Base-by-base conservation (phyloP, 2,329 filamentous ascomycete species). In the Cladosporium sp. region DNA sequence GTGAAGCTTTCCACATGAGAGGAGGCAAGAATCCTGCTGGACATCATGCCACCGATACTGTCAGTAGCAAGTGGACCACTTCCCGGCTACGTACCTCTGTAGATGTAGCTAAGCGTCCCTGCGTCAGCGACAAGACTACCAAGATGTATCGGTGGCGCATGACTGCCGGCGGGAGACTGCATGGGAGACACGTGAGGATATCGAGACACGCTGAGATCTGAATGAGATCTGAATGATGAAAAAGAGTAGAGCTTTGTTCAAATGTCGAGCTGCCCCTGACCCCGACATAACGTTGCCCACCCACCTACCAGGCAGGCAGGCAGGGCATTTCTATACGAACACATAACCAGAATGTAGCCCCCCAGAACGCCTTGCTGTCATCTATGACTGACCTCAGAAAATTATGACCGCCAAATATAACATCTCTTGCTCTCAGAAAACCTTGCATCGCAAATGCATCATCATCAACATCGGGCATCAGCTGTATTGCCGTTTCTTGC, bases 321-420 rank as follows among this genome's bases (percentile, higher is more conserved):
- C 16, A 18, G 39, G 39, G 39, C 30, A 21, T 34, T 58, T 58
- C 56, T 58, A 58, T 58, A 58, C 39, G 21, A 25, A 23, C 23
- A 58, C 56, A 58, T 43, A 58, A 34, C 34, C 56, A 58, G 56
- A 58, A 25, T 26, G 39, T 46, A 36, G 36, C 23, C 26, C 36
- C 56, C 56, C 56, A 30, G 21, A 58, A 58, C 56, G 56, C 56
- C 56, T 43, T 58, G 56, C 56, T 58, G 56, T 58, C 56, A 46
- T 36, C 25, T 43, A 43, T 28, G 18, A 58, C 34, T 57, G 36
- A 43, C 25, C 34, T 46, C 39, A 21, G 34, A 43, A 43, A 46
- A 46, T 16, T 25, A 39, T 58, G 34, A 46, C 56, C 56, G 34
- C 56, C 56, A 36, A 58, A 58, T 34, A 43, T 58, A 36, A 28